Conservation (phyloP, 2,329 filamentous ascomycete genomes). For the Xylaria hypoxylon region DNA sequence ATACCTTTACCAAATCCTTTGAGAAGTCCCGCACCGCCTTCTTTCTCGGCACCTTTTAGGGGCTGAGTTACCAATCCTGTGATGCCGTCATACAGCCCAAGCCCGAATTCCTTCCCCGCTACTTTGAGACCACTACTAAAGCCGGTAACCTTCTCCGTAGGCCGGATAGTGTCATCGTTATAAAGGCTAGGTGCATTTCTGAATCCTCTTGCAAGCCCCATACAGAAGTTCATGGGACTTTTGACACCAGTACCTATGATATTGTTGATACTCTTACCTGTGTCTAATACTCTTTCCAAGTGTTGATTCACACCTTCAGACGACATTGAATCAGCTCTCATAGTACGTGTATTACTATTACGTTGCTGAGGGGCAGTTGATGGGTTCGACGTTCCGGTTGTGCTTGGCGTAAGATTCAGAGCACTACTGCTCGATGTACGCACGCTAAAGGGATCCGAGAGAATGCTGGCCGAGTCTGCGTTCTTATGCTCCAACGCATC, state of each 20-base stretch:
- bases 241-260: slow-evolving; percentile 81
- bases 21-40: slow-evolving; percentile 72
- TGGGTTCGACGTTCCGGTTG: slow-evolving; percentile 26
- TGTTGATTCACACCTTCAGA: slow-evolving; percentile 50
- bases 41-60: slow-evolving; percentile 73
- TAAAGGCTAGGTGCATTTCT: slow-evolving; percentile 89
- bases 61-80: slow-evolving; percentile 86
- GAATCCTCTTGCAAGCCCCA: slow-evolving; percentile 86
- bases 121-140: slow-evolving; percentile 80
- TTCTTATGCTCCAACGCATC: slow-evolving; percentile 22
- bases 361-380: slow-evolving; percentile 26
- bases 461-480: slow-evolving; percentile 35
- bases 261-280: slow-evolving; percentile 75
- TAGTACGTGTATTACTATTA: neutral
- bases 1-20: slow-evolving; percentile 87
- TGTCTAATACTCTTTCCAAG: slow-evolving; percentile 71
- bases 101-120: slow-evolving; percentile 81
- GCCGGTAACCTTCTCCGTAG: slow-evolving; percentile 82
- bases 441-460: slow-evolving; percentile 37
- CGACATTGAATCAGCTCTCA: slow-evolving; percentile 10
- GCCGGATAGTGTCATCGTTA: slow-evolving; percentile 83
- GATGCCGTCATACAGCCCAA: slow-evolving; percentile 84
- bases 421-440: slow-evolving; percentile 35
- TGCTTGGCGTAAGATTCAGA: slow-evolving; percentile 31
- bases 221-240: slow-evolving; percentile 84